Conservation (phyloP, 2,329 filamentous ascomycete species). For the Pseudogymnoascus sp. region DNA sequence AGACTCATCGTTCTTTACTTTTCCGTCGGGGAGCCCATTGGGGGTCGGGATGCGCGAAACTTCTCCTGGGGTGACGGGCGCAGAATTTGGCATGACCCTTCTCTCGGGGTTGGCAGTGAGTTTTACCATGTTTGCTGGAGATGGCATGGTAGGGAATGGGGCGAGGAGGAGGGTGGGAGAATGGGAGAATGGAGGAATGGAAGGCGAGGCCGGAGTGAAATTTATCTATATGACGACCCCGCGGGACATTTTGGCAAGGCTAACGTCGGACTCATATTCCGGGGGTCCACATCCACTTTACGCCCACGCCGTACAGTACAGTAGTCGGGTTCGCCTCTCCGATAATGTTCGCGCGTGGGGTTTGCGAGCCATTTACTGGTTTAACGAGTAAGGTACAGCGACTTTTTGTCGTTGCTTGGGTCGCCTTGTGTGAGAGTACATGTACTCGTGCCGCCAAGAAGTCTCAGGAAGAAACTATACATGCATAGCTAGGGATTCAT, state of each 20-base stretch:
- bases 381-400: not conserved
- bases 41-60: slow-evolving; percentile 14
- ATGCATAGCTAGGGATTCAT: not conserved
- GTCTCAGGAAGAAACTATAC: not conserved
- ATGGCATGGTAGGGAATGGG: not conserved
- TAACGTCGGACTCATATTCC: slow-evolving; percentile 5
- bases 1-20: slow-evolving; percentile 16
- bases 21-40: slow-evolving; percentile 4
- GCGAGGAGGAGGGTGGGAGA: not conserved
- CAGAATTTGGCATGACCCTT: not conserved
- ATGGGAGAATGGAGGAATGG: not conserved
- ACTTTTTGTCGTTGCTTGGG: not conserved
- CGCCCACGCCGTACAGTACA: not conserved
- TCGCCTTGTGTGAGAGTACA: not conserved
- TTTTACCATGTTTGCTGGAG: slow-evolving; percentile 3
- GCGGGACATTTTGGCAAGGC: slow-evolving; percentile 6
- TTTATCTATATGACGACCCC: slow-evolving; percentile 8
- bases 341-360: not conserved
- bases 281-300: slow-evolving; percentile 4
- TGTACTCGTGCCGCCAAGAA: not conserved
- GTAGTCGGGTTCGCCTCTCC: slow-evolving; percentile 1
- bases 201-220: slow-evolving; percentile 4
- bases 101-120: not conserved
- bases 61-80: slow-evolving; percentile 7
- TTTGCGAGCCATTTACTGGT: not conserved